A percentile compares a stretch with the other conserved stretches of the same genome.
These are phyloP conservation scores for Ceratobasidium sp. DNA, from an alignment of 1,284 basidiomycete genomes.

Conservation along the genomic window DNA sequence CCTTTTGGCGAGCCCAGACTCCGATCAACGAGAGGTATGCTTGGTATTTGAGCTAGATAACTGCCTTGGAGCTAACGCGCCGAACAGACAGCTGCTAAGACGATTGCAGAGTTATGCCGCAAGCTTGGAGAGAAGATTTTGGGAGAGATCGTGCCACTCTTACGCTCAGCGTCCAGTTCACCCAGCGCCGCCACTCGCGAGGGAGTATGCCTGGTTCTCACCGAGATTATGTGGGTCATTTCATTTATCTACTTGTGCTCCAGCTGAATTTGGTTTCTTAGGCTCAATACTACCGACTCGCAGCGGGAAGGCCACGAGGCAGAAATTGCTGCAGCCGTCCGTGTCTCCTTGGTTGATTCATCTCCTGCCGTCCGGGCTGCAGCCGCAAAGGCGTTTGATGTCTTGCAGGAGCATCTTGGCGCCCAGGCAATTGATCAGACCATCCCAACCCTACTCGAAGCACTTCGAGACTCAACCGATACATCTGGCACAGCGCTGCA, in stretches of 20 bases:
- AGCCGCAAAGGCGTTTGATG: slow-evolving; percentile 94
- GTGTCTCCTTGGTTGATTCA: slow-evolving; percentile 88
- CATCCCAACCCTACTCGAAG: slow-evolving; percentile 93
- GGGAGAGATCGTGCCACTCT: slow-evolving; percentile 82
- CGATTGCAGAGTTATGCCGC: slow-evolving; percentile 88
- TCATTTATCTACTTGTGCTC: neutral
- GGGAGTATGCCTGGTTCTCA: slow-evolving; percentile 88
- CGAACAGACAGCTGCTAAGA: slow-evolving; percentile 81
- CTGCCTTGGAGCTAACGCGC: slow-evolving; percentile 9
- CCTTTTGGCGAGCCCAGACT: slow-evolving; percentile 80
- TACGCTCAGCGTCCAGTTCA: slow-evolving; percentile 77
- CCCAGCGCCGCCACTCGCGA: slow-evolving; percentile 80
- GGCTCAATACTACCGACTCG: slow-evolving; percentile 84
- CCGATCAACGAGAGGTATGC: slow-evolving; percentile 91
- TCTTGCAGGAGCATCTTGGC: slow-evolving; percentile 90
- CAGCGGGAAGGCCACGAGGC: slow-evolving; percentile 93
- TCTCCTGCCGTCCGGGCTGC: slow-evolving; percentile 89
- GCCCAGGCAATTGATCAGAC: slow-evolving; percentile 95
- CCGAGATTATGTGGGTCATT: slow-evolving; percentile 81
- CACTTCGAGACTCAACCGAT: slow-evolving; percentile 89
- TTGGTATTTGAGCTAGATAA: slow-evolving; percentile 5
- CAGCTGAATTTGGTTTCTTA: slow-evolving; percentile 50
- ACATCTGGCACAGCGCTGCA: slow-evolving; percentile 94
- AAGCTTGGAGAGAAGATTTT: slow-evolving; percentile 96
- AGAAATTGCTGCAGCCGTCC: slow-evolving; percentile 87